Evolutionary conservation across 768 basidiomycete species (phyloP), one percentile per base, ranked within the genome.

Genomic region (Lentinula sp.): DNA sequence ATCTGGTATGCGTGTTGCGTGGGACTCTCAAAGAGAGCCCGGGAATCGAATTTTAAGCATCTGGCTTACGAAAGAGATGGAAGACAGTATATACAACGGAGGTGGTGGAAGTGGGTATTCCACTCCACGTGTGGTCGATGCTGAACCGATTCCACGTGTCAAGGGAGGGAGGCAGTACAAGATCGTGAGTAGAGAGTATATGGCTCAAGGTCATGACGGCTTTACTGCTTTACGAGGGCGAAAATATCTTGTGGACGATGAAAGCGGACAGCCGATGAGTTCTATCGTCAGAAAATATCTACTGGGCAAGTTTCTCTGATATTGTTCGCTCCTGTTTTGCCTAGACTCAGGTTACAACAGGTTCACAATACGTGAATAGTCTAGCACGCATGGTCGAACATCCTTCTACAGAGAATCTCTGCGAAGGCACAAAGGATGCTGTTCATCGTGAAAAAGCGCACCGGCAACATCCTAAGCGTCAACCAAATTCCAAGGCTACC

Each of bases 161-260:
- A 74, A 74, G 49, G 78, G 75, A 2, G 85, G 84, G 1, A 77
- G 79, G 65, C 85, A 75, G 62, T 95, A 94, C 72, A 86, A 79
- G 52, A 80, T 97, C 35, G 87, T 95, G 37, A 93, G 91, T n/a
- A 77, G 93, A 66, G 83, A 93, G 60, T 97, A 95, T 66, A 81
- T 95, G 88, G 85, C 87, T 2, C 75, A 84, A 64, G 91, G 91
- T 0, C 90, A 93, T 64, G 93, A 95, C 66, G 94, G 94, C 0
- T 97, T 85, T 72, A 72, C 74, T 0, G 79, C 86, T 1, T 76
- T 96, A 36, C 84, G 84, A 64, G 85, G 83, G 18, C 78, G 83
- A 20, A 78, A 78, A 61, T 85, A 85, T 66, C 80, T 95, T 43
- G 79, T 95, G 28, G 92, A 95, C 66, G 87, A 93, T 61, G 94